Percentiles rank a stretch among this genome's conserved stretches.
Conservation (phyloP, 2,329 filamentous ascomycete genomes). For the Fusarium sp. region DNA sequence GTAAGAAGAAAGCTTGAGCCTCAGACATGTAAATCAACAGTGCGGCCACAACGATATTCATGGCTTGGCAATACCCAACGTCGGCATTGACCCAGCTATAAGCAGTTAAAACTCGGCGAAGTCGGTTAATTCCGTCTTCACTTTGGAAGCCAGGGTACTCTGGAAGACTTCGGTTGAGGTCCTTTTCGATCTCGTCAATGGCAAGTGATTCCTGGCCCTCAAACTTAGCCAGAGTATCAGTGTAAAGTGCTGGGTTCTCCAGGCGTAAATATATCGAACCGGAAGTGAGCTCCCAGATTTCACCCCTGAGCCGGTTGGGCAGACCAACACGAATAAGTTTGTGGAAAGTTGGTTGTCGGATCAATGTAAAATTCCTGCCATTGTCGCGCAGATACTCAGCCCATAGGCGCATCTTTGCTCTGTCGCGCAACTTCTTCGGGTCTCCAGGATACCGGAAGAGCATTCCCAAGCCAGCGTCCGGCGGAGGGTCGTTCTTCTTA, state of each 20-base stretch:
- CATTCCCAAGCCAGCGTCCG: conserved; percentile 94
- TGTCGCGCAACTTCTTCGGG: conserved; percentile 89
- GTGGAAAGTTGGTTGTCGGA: conserved; percentile 96
- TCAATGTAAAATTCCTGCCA: conserved; percentile 88
- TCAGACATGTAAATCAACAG: conserved; percentile 99
- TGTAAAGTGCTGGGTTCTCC: conserved; percentile 84
- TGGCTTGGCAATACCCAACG: conserved; percentile 98
- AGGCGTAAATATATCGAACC: conserved; percentile 90
- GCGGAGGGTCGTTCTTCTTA: conserved; percentile 66
- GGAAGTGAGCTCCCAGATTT: conserved; percentile 95
- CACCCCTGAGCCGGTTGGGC: conserved; percentile 90
- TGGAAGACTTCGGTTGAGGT: conserved; percentile 93
- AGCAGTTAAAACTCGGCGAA: conserved; percentile 91
- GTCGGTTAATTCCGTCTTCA: conserved; percentile 89
- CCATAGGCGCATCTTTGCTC: conserved; percentile 98
- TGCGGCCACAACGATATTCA: conserved; percentile 99
- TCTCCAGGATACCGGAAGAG: conserved; percentile 95
- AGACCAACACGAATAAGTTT: conserved; percentile 96
- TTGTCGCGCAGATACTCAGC: conserved; percentile 96
- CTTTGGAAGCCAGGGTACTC: conserved; percentile 98
- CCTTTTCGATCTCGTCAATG: conserved; percentile 99
- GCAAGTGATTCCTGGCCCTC: conserved; percentile 89
- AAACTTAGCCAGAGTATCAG: conserved; percentile 85
- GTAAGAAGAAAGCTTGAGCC: conserved; percentile 91
- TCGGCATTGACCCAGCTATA: conserved; percentile 98